These are phyloP conservation scores for Aquilaria malaccensis DNA, from an alignment of 345 rosid genomes.

Conservation along the genomic window DNA sequence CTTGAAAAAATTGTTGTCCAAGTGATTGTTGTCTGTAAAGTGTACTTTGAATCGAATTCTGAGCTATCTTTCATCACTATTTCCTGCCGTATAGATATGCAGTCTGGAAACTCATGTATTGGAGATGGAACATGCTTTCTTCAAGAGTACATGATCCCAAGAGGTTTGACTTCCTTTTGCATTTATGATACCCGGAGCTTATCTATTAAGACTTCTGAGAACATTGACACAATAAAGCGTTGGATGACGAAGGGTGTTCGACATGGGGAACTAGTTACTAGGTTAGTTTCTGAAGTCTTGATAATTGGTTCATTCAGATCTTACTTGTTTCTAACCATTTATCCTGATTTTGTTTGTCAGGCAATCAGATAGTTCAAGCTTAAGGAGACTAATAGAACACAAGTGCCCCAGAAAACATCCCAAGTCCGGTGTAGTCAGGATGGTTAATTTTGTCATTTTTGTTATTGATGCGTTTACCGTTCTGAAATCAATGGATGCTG, in stretches of 20 bases:
- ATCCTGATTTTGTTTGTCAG: slow-evolving; percentile 29
- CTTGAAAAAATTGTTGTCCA: neutral
- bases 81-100: too few relatives aligned
- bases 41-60: too few relatives aligned
- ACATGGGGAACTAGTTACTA: slow-evolving; percentile 46
- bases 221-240: slow-evolving; percentile 34
- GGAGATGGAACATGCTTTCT: slow-evolving; percentile 68
- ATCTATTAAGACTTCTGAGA: slow-evolving; percentile 29
- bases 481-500: slow-evolving; percentile 43
- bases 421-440: slow-evolving; percentile 24
- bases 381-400: slow-evolving; percentile 34
- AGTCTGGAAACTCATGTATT: slow-evolving; percentile 34
- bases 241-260: slow-evolving; percentile 66
- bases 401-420: slow-evolving; percentile 25
- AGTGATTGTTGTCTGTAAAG: too few relatives aligned
- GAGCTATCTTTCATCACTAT: too few relatives aligned
- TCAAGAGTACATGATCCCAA: slow-evolving; percentile 66
- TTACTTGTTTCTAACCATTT: slow-evolving; percentile 3
- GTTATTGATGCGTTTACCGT: slow-evolving; percentile 53
- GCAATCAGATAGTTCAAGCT: slow-evolving; percentile 39
- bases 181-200: slow-evolving; percentile 63
- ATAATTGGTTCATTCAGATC: neutral
- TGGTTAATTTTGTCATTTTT: slow-evolving; percentile 61
- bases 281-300: slow-evolving; percentile 27
- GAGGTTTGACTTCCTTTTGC: slow-evolving; percentile 56